Conservation (phyloP, 2,329 filamentous ascomycete genomes). For the Paraphaeosphaeria minitans region DNA sequence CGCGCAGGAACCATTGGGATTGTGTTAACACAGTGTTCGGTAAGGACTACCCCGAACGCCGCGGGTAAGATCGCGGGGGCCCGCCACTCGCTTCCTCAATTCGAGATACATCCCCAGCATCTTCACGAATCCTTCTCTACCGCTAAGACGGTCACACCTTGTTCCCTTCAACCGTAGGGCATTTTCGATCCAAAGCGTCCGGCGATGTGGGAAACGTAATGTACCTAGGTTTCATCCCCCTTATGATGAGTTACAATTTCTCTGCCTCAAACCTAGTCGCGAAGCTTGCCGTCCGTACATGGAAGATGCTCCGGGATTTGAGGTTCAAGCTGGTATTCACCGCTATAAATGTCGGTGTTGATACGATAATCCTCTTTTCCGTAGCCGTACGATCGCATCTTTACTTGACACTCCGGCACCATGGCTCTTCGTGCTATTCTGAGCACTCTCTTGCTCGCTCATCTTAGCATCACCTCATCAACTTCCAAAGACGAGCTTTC, state of each 20-base stretch:
- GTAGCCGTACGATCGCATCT: background rate
- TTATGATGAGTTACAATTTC: background rate
- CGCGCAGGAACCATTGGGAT: background rate
- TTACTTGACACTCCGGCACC: background rate
- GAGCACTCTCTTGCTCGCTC: background rate
- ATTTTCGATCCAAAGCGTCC: background rate
- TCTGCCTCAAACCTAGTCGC: background rate
- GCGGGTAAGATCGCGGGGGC: constrained; percentile 2
- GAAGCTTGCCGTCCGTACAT: background rate
- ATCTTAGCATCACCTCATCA: background rate
- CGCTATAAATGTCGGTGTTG: background rate
- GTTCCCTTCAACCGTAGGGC: background rate
- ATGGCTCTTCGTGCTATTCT: background rate
- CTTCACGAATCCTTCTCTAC: background rate
- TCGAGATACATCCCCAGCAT: background rate
- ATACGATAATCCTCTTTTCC: background rate
- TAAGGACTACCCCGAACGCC: background rate
- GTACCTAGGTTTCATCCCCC: background rate
- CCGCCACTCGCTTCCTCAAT: background rate
- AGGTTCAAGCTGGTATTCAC: background rate
- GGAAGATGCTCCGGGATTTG: background rate
- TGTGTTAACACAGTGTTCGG: background rate
- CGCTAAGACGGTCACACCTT: background rate
- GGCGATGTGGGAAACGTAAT: background rate
- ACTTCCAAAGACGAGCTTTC: background rate